Evolutionary conservation across 208 protist genomes (phyloP), one percentile per base, ranked within the genome.

Genomic region (Porcisia deanei): DNA sequence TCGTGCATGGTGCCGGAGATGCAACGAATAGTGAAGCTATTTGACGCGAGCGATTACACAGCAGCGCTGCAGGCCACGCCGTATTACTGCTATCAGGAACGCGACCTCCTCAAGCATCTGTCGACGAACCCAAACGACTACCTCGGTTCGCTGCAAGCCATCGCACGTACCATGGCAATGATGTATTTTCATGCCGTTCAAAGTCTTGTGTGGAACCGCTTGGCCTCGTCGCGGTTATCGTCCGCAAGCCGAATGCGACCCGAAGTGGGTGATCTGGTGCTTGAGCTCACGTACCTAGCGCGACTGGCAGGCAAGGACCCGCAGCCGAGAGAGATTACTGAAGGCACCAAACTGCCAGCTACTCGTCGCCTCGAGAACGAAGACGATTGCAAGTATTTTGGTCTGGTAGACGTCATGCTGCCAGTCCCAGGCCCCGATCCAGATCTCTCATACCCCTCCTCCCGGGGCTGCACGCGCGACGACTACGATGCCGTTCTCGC

Each of bases 171-270:
- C 37, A 64, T 97, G 66, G 85, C 85, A 10, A 94, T 93, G 87
- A 86, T 99, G 60, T 99, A 98, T 79, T 89, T 98, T 65, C 98
- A 99, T 77, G 87, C 94, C 18, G 96, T 97, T 74, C 98, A 99
- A 75, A 98, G 93, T 73, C 84, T 96, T 1, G 81, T 98, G 43
- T 99, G 91, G 93, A 99, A 99, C 87, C 57, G 75, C 14, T 91
- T 98, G 70, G 96, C 90, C n/a, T 97, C 96, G 7, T 64, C 77
- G 55, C 88, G 98, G 8, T 79, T 99, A n/a, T 76, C 81, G 9
- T 49, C 71, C 34, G 67, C 66, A 57, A 69, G 68, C 5, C 85
- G 89, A 54, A 55, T 89, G 58, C 58, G 52, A 9, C 78, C 83
- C 8, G 79, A 90, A 39, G 85, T 86, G 14, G 97, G 97, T 52